Conservation (phyloP, 441 rosid genomes). For the Syzygium syzygioides region DNA sequence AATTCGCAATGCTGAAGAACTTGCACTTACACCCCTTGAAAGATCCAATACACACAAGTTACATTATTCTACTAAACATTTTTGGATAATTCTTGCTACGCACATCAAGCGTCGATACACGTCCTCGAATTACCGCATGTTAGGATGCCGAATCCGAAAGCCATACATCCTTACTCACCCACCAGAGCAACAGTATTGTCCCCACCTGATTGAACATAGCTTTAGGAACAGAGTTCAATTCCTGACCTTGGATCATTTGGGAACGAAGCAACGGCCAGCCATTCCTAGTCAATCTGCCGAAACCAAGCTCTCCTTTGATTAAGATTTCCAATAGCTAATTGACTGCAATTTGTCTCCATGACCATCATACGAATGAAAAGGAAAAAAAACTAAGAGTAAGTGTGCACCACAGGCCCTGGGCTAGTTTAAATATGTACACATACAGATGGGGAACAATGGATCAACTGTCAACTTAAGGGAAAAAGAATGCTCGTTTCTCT, state of each 20-base stretch:
- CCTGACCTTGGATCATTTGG: background rate
- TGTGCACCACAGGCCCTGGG: too few species aligned
- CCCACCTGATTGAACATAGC: background rate
- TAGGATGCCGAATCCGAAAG: background rate
- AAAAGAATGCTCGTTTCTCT: background rate
- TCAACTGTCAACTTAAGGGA: background rate
- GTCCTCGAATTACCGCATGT: background rate
- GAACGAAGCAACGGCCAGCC: background rate
- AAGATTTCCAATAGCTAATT: background rate
- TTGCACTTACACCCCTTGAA: background rate
- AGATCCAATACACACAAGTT: background rate
- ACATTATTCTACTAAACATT: background rate
- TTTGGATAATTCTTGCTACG: background rate
- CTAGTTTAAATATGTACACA: background rate
- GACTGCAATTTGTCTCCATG: background rate
- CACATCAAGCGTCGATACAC: rapidly evolving
- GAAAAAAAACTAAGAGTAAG: background rate
- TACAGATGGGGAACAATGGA: background rate
- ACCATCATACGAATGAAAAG: background rate
- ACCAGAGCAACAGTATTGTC: background rate
- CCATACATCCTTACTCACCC: background rate
- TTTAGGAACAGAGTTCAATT: background rate
- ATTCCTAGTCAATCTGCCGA: background rate
- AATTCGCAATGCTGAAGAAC: background rate
- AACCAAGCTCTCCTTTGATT: background rate